Evolutionary conservation across 2,329 filamentous ascomycete species (phyloP).

Genomic region (Coccinonectria pachysandricola): DNA sequence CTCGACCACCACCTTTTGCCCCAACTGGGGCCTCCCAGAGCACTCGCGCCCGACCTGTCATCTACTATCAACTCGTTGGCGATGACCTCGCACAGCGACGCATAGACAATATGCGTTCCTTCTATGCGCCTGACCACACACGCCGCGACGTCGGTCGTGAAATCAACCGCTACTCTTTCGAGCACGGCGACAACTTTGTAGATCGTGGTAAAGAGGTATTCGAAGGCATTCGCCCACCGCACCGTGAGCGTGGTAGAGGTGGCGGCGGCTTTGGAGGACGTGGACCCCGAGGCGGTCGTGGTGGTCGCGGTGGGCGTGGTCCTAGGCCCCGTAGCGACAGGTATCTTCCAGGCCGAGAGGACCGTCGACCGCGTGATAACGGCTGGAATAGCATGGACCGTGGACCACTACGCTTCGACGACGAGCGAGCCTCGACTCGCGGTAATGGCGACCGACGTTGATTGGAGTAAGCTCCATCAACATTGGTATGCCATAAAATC

Average conservation of each 20-base stretch:
- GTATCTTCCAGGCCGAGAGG: slow-evolving; percentile 21
- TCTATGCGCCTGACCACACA: slow-evolving; percentile 31
- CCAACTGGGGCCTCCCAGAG: slow-evolving; percentile 16
- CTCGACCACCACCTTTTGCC: slow-evolving; percentile 11
- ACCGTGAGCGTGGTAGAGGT: slow-evolving; percentile 33
- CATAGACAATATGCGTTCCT: slow-evolving; percentile 43
- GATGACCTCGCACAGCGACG: slow-evolving; percentile 54
- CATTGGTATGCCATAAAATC: too few relatives aligned
- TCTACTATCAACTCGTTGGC: slow-evolving; percentile 47
- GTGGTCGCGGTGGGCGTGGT: slow-evolving; percentile 15
- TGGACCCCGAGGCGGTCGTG: slow-evolving; percentile 16
- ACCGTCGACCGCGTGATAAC: slow-evolving; percentile 14
- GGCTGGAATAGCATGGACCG: slow-evolving; percentile 4
- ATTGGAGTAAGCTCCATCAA: slow-evolving; percentile 4
- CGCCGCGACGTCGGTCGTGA: slow-evolving; percentile 33
- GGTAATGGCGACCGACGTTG: slow-evolving; percentile 5
- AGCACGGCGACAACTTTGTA: slow-evolving; percentile 54
- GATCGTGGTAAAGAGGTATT: slow-evolving; percentile 65
- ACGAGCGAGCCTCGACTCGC: slow-evolving; percentile 6
- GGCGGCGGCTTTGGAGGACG: slow-evolving; percentile 16
- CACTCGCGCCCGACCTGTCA: slow-evolving; percentile 32
- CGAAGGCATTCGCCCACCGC: slow-evolving; percentile 50
- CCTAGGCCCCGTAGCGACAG: slow-evolving; percentile 23
- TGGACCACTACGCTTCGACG: slow-evolving; percentile 6
- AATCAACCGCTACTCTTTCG: slow-evolving; percentile 64